phyloP scores from a whole-genome alignment of 2,329 filamentous ascomycete species.

The Dothistroma septosporum region DNA sequence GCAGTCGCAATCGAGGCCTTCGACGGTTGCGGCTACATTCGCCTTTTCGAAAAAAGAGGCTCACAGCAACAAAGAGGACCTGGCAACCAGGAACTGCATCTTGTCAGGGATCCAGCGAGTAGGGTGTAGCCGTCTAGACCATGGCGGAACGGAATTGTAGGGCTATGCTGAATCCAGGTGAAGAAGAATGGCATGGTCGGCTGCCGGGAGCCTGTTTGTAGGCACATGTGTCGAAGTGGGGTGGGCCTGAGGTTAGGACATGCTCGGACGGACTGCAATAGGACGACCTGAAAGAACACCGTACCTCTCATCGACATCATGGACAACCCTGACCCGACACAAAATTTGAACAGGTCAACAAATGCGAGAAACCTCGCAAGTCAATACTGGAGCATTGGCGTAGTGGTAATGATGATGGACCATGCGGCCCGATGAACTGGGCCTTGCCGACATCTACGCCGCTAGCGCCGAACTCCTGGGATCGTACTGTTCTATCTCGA shows the following conservation, averaged over 20 bases:
- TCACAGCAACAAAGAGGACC: conserved; percentile 13
- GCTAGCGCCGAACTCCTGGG: conserved; percentile 21
- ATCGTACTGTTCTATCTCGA: conserved; percentile 13
- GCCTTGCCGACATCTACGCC: background rate
- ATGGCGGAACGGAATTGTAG: background rate
- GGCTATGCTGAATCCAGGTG: conserved; percentile 4
- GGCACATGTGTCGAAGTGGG: conserved; percentile 6
- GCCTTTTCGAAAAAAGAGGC: conserved; percentile 11
- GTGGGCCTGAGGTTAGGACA: conserved; percentile 8
- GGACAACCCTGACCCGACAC: background rate
- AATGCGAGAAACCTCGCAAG: conserved; percentile 1
- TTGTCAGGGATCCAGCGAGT: conserved; percentile 6
- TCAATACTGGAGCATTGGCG: background rate
- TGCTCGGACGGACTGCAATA: conserved; percentile 9
- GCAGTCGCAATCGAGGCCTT: conserved; percentile 7
- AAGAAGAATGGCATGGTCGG: background rate
- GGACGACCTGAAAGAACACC: conserved; percentile 7
- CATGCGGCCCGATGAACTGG: background rate
- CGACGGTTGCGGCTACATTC: conserved; percentile 19
- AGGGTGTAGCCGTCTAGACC: conserved; percentile 6
- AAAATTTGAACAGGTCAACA: conserved; percentile 7
- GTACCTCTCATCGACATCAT: background rate
- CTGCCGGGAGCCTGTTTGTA: background rate
- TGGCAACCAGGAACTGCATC: conserved; percentile 6
- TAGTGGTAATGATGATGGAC: background rate